Conservation (phyloP, 148 eudicot genomes). For the Drosera capensis region DNA sequence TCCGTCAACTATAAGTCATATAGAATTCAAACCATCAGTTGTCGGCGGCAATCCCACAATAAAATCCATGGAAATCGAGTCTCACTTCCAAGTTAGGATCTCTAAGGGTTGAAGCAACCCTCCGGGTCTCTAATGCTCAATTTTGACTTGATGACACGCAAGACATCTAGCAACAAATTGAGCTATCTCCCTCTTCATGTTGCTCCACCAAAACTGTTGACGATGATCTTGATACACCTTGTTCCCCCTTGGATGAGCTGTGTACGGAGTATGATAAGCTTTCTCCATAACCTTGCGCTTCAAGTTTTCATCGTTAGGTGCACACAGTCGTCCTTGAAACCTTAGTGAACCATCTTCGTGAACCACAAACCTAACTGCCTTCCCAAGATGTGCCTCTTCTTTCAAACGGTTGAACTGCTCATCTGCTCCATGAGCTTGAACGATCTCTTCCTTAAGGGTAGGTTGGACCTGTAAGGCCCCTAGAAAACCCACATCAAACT, state of each 20-base stretch:
- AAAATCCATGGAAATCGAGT: background rate
- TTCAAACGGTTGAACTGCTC: no score
- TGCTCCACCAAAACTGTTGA: background rate
- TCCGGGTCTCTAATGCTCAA: background rate
- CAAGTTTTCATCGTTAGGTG: background rate
- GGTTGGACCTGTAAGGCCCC: no score
- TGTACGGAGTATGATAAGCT: background rate
- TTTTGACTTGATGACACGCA: background rate
- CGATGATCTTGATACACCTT: background rate
- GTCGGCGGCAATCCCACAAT: background rate
- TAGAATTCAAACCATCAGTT: background rate
- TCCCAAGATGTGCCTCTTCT: no score
- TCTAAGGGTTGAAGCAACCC: background rate
- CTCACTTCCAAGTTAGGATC: background rate
- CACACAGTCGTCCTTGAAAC: background rate
- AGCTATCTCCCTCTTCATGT: slow-evolving; percentile 1
- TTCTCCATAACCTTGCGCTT: background rate
- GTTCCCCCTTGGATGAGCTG: background rate
- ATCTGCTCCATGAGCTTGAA: no score
- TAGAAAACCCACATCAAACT: no score
- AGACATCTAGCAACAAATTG: background rate
- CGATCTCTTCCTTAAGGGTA: no score
- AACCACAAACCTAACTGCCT: no score
- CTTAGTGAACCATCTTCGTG: no score
- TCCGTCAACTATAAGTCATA: background rate